These are phyloP conservation scores for Fusarium phyllophilum DNA, from an alignment of 2,329 filamentous ascomycete species.

Conservation along the genomic window DNA sequence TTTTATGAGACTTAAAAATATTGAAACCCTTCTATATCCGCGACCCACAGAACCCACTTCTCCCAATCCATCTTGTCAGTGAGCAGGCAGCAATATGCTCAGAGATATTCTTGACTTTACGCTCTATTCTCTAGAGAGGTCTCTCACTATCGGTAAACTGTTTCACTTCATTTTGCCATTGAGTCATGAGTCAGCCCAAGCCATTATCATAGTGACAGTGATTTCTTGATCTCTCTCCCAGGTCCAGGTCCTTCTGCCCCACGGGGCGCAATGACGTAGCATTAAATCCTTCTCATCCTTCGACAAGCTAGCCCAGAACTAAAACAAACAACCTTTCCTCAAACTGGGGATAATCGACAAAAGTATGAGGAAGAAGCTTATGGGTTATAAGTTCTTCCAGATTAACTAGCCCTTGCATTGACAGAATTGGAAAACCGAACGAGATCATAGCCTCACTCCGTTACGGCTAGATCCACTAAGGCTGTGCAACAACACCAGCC, in stretches of 20 bases:
- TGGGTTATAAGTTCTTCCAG: neutral
- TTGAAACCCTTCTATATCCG: neutral
- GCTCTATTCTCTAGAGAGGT: fast-evolving
- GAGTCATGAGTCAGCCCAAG: fast-evolving
- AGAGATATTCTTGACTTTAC: neutral
- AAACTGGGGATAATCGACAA: neutral
- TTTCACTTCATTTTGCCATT: fast-evolving
- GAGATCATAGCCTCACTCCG: neutral
- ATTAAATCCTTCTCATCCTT: neutral
- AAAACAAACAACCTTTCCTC: neutral
- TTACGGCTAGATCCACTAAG: neutral
- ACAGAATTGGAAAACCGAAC: too few relatives aligned
- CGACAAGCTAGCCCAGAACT: neutral
- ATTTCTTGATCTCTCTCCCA: neutral
- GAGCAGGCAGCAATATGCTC: neutral
- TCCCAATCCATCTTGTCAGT: neutral
- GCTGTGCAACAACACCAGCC: neutral
- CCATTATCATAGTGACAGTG: fast-evolving
- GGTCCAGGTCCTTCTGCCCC: neutral
- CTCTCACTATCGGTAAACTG: neutral
- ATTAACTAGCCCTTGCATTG: too few relatives aligned
- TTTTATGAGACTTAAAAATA: fast-evolving
- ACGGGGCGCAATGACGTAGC: neutral
- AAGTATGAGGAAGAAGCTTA: neutral
- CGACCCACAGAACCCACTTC: neutral